phyloP scores from a whole-genome alignment of 768 basidiomycete species.

The Lactarius hengduanensis region DNA sequence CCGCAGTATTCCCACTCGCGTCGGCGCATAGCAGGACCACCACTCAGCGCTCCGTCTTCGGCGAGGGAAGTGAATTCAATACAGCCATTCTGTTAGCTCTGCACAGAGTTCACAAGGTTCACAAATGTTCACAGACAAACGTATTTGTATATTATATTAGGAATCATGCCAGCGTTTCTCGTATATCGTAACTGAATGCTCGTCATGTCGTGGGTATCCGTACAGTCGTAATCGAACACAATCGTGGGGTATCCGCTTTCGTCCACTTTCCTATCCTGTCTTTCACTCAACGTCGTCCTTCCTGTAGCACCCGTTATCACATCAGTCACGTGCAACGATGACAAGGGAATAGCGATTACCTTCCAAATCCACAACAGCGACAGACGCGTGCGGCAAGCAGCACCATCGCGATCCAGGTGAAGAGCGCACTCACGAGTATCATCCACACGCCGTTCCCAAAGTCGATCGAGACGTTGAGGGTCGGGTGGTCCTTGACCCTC shows the following conservation, averaged over 20 bases:
- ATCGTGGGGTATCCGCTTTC: neutral
- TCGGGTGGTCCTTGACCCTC: slow-evolving; percentile 42
- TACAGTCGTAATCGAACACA: neutral
- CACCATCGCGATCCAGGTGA: slow-evolving; percentile 61
- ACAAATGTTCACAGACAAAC: neutral
- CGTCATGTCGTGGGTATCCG: neutral
- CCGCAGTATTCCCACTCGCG: neutral
- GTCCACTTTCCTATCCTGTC: too few species aligned
- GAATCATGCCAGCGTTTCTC: neutral
- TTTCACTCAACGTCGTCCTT: neutral
- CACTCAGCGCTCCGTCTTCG: neutral
- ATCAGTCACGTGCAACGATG: neutral
- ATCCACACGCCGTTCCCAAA: slow-evolving; percentile 78
- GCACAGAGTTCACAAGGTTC: neutral
- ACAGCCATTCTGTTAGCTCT: neutral
- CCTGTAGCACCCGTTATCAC: neutral
- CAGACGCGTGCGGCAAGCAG: slow-evolving; percentile 63
- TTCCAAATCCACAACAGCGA: slow-evolving; percentile 54
- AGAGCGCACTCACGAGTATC: slow-evolving; percentile 52
- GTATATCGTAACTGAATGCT: neutral
- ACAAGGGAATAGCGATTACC: neutral
- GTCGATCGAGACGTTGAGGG: slow-evolving; percentile 43
- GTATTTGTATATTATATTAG: slow-evolving; percentile 3
- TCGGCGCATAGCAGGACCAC: neutral
- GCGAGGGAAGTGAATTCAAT: neutral